Evolutionary conservation across 208 protist genomes (phyloP).

Genomic region (Wallacemonas sp.): DNA sequence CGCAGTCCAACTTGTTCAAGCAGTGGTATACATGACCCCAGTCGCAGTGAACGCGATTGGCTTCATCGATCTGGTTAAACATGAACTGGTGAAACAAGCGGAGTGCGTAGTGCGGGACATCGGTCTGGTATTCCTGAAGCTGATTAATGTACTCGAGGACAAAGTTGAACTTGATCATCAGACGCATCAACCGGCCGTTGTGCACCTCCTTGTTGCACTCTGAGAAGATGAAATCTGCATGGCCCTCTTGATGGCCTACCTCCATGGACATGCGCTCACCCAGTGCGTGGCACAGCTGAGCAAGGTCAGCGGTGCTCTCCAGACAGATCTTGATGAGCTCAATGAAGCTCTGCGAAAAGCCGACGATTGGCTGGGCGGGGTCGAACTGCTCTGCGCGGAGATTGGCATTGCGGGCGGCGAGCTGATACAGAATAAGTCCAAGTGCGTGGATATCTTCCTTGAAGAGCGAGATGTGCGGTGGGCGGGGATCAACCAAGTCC

Average conservation of each 20-base stretch:
- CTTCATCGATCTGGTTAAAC: conserved; percentile 95
- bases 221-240: conserved; percentile 87
- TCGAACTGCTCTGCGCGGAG: conserved; percentile 57
- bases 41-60: conserved; percentile 89
- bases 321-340: conserved; percentile 79
- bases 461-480: conserved; percentile 47
- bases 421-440: conserved; percentile 80
- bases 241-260: conserved; percentile 81
- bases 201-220: conserved; percentile 95
- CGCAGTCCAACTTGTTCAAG: conserved; percentile 97
- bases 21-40: conserved; percentile 95
- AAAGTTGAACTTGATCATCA: conserved; percentile 95
- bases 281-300: conserved; percentile 71
- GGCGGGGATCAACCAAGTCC: conserved; percentile 68
- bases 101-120: conserved; percentile 78
- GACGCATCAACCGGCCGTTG: conserved; percentile 95
- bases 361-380: conserved; percentile 56
- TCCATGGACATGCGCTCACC: conserved; percentile 89
- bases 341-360: conserved; percentile 82
- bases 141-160: conserved; percentile 87
- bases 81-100: conserved; percentile 96
- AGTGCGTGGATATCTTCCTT: conserved; percentile 80
- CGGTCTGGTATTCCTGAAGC: conserved; percentile 70
- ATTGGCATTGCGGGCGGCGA: conserved; percentile 67
- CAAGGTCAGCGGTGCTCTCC: conserved; percentile 57